Conservation (phyloP, 2,329 filamentous ascomycete species). For the Magnaporthiopsis rhizophila region DNA sequence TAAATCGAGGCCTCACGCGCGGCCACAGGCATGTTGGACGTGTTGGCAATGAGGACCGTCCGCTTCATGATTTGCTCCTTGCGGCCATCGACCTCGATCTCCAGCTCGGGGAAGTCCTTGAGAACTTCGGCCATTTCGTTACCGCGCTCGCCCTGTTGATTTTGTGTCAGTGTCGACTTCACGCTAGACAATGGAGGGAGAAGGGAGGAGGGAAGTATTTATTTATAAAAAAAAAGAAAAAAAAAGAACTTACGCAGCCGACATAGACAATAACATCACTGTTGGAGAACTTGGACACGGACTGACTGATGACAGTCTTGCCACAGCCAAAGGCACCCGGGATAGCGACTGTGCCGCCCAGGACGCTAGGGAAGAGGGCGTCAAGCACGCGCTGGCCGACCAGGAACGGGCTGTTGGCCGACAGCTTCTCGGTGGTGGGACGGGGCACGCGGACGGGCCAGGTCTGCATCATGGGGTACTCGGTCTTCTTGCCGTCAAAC, state of each 20-base stretch:
- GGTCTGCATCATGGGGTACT: constrained; percentile 96
- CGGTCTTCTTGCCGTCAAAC: constrained; percentile 91
- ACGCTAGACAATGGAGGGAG: background rate
- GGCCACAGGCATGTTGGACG: constrained; percentile 98
- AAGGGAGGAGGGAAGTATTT: background rate
- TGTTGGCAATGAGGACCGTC: constrained; percentile 96
- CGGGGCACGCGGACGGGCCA: constrained; percentile 97
- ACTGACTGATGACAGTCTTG: constrained; percentile 98
- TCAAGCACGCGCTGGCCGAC: constrained; percentile 96
- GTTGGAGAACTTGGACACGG: constrained; percentile 99
- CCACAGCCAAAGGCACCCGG: constrained; percentile 97
- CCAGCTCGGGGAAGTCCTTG: constrained; percentile 99
- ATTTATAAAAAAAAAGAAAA: no score
- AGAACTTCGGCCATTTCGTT: constrained; percentile 99
- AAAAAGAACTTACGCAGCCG: constrained; percentile 41
- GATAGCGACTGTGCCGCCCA: constrained; percentile 96
- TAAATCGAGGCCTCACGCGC: constrained; percentile 98
- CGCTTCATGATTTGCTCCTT: constrained; percentile 99
- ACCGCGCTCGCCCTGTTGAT: constrained; percentile 62
- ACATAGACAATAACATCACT: constrained; percentile 98
- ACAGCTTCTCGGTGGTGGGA: constrained; percentile 84
- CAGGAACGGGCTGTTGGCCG: constrained; percentile 83
- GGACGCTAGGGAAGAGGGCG: constrained; percentile 90
- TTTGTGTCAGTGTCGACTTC: background rate
- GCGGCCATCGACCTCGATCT: constrained; percentile 87